These are phyloP conservation scores for Dictyostelium firmibasis DNA, from an alignment of 78 protist species.

Conservation along the genomic window DNA sequence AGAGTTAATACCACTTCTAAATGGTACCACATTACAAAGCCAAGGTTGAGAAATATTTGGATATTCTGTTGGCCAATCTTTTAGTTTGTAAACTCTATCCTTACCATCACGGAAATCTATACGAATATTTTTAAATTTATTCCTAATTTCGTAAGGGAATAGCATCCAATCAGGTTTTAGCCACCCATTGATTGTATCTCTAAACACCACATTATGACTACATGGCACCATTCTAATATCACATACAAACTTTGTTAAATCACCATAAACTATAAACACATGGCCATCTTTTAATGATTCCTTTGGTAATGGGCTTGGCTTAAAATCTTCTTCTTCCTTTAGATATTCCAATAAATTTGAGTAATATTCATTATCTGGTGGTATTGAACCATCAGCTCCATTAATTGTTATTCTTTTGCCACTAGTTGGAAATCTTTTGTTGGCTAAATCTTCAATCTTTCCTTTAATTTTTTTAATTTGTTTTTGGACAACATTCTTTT, in stretches of 20 bases:
- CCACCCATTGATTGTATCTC: background rate
- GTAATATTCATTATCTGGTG: constrained; percentile 2
- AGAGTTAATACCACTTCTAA: background rate
- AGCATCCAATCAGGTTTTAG: constrained; percentile 21
- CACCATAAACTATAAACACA: constrained; percentile 68
- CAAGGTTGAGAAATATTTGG: constrained; percentile 73
- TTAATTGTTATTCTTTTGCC: background rate
- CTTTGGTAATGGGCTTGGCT: constrained; percentile 7
- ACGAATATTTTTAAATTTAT: background rate
- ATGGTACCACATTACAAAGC: constrained; percentile 61
- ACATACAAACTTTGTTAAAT: constrained; percentile 42
- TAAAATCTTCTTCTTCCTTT: background rate
- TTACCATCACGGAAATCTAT: background rate
- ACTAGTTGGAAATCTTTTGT: background rate
- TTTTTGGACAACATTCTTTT: background rate
- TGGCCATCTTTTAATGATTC: constrained; percentile 49
- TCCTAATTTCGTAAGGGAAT: background rate
- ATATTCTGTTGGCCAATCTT: constrained; percentile 64
- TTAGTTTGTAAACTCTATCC: constrained; percentile 26
- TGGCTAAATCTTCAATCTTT: background rate
- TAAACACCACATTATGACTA: background rate
- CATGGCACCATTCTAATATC: constrained; percentile 76
- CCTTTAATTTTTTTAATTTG: background rate
- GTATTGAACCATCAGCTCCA: background rate
- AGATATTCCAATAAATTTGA: background rate